These are phyloP conservation scores for Fusarium ambrosium DNA, from an alignment of 2,329 filamentous ascomycete genomes.

Conservation along the genomic window DNA sequence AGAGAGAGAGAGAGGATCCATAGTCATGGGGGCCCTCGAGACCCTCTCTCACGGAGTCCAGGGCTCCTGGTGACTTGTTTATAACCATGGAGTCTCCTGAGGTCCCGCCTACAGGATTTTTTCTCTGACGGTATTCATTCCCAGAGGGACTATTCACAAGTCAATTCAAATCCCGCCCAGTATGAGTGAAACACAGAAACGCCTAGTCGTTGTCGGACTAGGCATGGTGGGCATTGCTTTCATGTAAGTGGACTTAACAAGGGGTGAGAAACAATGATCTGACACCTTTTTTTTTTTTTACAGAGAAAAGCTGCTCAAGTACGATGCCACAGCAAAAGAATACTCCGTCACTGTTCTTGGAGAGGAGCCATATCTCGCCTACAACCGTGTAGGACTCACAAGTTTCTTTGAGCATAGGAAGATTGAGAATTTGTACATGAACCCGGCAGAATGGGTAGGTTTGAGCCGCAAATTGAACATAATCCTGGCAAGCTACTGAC, in stretches of 20 bases:
- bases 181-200: conserved; percentile 61
- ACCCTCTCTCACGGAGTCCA: conserved; percentile 25
- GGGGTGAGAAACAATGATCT: conserved; percentile 1
- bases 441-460: conserved; percentile 83
- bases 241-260: conserved; percentile 72
- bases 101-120: not conserved
- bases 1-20: conserved; percentile 10
- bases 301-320: conserved; percentile 90
- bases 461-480: not conserved
- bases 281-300: not conserved
- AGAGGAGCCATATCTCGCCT: conserved; percentile 88
- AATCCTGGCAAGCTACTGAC: conserved; percentile 14
- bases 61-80: conserved; percentile 25
- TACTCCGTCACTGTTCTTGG: conserved; percentile 89
- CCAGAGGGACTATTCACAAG: not conserved
- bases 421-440: conserved; percentile 90
- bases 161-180: conserved; percentile 7
- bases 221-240: conserved; percentile 94
- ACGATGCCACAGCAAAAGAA: conserved; percentile 80
- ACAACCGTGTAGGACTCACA: conserved; percentile 91
- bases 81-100: conserved; percentile 30
- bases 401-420: conserved; percentile 89
- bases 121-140: not conserved
- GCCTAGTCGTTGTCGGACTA: conserved; percentile 85
- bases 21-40: conserved; percentile 12